These are phyloP conservation scores for Saksenaea vasiformis DNA, from an alignment of 371 early-diverging fungal species.

Conservation along the genomic window DNA sequence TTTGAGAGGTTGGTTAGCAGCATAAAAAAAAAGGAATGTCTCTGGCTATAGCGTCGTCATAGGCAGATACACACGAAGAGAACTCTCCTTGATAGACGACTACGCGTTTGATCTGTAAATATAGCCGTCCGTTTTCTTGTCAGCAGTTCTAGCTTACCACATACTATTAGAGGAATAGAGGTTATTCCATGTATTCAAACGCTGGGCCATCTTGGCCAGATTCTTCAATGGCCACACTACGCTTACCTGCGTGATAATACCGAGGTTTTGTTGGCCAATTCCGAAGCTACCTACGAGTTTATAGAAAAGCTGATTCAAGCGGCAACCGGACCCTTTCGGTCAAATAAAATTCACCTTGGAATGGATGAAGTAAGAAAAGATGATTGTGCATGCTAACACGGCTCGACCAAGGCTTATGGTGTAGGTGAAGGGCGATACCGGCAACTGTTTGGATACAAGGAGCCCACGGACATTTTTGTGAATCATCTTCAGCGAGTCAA, in stretches of 20 bases:
- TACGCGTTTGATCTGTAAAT: conserved; percentile 71
- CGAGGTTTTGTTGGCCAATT: conserved; percentile 73
- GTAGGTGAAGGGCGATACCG: conserved; percentile 83
- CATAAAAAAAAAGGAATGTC: neutral
- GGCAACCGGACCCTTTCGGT: conserved; percentile 68
- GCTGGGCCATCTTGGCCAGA: conserved; percentile 86
- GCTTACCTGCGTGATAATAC: conserved; percentile 75
- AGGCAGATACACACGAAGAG: conserved; percentile 71
- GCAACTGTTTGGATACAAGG: conserved; percentile 74
- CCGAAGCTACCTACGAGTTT: conserved; percentile 78
- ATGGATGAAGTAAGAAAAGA: conserved; percentile 70
- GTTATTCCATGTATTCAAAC: conserved; percentile 91
- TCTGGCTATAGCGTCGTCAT: neutral
- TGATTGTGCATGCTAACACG: neutral
- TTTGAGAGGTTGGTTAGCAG: conserved; percentile 55
- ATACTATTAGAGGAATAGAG: conserved; percentile 69
- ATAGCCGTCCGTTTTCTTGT: neutral
- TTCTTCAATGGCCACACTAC: conserved; percentile 87
- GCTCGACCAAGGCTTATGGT: conserved; percentile 63
- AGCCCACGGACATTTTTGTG: conserved; percentile 73
- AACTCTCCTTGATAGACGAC: conserved; percentile 73
- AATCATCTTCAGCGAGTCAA: conserved; percentile 76
- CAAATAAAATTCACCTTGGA: conserved; percentile 82
- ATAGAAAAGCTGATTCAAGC: conserved; percentile 74
- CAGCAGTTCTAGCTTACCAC: neutral